Base-by-base conservation (phyloP, 116 monocot species). In the Dioscorea cayenensis region DNA sequence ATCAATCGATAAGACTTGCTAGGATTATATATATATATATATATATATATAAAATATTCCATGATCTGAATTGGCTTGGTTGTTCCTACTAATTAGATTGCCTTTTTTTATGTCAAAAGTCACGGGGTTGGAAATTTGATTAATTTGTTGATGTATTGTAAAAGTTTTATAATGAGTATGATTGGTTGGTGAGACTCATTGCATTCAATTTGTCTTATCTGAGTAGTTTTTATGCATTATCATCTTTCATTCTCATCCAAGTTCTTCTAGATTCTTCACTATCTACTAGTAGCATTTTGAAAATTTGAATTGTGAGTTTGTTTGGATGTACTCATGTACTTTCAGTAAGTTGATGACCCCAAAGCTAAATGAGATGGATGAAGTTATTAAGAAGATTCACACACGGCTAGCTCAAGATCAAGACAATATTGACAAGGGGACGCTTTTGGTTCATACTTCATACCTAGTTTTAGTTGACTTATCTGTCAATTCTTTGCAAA, bases 351-450 rank as follows among this genome's bases (percentile, higher is more conserved):
- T 97, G 83, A 97, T 97, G 93, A 73, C 67, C 49, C 81, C 92
- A 72, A 97, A 97, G 81, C 38, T 97, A 71, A 86, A 86, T 64
- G 93, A 97, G 71, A 97, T 97, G 97, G 97, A 97, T 88, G 88
- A 86, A 43, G 81, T 90, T 72, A 90, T 97, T 66, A 80, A 77
- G 78, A 74, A 60, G 67, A 84, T 89, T 76, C 77, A 87, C 72
- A 87, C 64, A 75, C 79, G 75, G 37, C 69, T 25, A 51, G 77
- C 74, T 67, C 55, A 84, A 55, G 51, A 80, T 62, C 78, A 77
- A 22, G 66, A 77, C 29, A 77, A 81, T 67, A 38, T 52, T 77
- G 73, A 71, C 48, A 82, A 55, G 9, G 80, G 72, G 66, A 92
- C 93, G 49, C 90, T 97, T 79, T 71, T 97, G 92, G 97, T 97